Evolutionary conservation across 2,329 filamentous ascomycete genomes (phyloP), one percentile per base, ranked within the genome.

Genomic region (Dactylonectria macrodidyma): DNA sequence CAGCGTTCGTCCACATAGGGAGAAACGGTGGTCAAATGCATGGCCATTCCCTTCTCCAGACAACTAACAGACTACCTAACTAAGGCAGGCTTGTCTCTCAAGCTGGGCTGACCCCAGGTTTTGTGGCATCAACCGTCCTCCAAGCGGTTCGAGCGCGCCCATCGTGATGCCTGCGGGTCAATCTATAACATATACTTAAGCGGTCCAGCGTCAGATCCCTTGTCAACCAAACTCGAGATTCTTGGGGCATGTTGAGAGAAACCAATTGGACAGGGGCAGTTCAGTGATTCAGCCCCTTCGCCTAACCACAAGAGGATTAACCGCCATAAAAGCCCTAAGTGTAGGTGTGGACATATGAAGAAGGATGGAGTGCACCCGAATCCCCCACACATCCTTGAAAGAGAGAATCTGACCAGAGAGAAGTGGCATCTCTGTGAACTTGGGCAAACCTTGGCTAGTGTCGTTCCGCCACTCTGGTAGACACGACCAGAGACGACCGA

Each of bases 241-340:
- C 65, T 54, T 61, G 66, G 71, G 69, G 62, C 69, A 74, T 38
- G 59, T 64, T 50, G 62, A 30, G 59, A 66, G 69, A 67, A 68
- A 75, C 74, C 64, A 58, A 65, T 44, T 51, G 60, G 46, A 51
- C 64, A 65, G 66, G 60, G 44, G 56, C 62, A 52, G 66, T 47
- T 64, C 58, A 58, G 73, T 65, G 65, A 65, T 67, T 72, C 70
- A 66, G 54, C 48, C 56, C 68, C 59, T 63, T 70, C 69, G 62
- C 47, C 71, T 76, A 76, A 68, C 73, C 66, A 9, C 9, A 71
- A 70, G 54, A 51, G 61, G 72, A 64, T 67, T 70, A 73, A 52
- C 59, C 56, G 38, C 47, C 54, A 41, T 52, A 46, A 55, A 70
- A 59, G 59, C 66, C 61, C 66, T 57, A 69, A 72, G 57, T 52